Conservation (phyloP, 164 flowering plant species). For the Umbilicus rupestris region DNA sequence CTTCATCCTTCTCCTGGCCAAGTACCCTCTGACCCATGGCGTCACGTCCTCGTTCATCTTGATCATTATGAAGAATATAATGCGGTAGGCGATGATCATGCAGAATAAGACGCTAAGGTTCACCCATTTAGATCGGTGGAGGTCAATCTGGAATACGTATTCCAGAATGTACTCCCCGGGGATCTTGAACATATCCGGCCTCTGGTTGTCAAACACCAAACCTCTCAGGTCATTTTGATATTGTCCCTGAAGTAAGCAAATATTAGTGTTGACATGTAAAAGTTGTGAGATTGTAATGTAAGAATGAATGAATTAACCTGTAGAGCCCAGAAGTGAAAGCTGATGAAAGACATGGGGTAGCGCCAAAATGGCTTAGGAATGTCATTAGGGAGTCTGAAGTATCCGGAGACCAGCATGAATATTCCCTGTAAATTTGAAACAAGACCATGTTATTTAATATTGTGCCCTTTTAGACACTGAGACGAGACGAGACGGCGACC, state of each 20-base stretch:
- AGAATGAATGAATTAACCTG: no score
- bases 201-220: slow-evolving; percentile 58
- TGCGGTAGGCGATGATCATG: slow-evolving; percentile 74
- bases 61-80: slow-evolving; percentile 80
- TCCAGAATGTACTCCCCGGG: slow-evolving; percentile 74
- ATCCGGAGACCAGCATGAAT: slow-evolving; percentile 95
- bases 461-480: no score
- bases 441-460: background rate
- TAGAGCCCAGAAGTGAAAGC: slow-evolving; percentile 95
- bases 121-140: slow-evolving; percentile 73
- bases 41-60: slow-evolving; percentile 91
- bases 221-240: slow-evolving; percentile 84
- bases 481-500: no score
- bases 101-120: slow-evolving; percentile 62
- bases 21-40: slow-evolving; percentile 81
- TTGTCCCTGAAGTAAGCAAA: slow-evolving; percentile 86
- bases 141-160: slow-evolving; percentile 68
- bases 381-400: slow-evolving; percentile 91
- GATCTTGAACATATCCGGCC: slow-evolving; percentile 49
- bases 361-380: slow-evolving; percentile 94
- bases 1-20: slow-evolving; percentile 76
- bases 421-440: slow-evolving; percentile 51
- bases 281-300: no score
- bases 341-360: slow-evolving; percentile 91
- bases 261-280: no score